phyloP scores from a whole-genome alignment of 1,284 basidiomycete genomes.

The Cryptococcus wingfieldii region DNA sequence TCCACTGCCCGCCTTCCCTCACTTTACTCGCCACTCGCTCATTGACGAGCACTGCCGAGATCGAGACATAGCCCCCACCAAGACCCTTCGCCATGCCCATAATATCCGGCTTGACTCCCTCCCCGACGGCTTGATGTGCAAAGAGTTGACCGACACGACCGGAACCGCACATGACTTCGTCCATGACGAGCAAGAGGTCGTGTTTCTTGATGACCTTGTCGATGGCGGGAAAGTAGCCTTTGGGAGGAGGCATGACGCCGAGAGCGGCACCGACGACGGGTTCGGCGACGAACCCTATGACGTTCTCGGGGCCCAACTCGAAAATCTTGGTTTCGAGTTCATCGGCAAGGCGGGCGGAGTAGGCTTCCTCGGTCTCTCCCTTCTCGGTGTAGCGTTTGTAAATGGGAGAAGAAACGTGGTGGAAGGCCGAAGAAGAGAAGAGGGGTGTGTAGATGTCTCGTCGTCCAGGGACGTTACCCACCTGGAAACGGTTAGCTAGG shows the following conservation, averaged over 20 bases:
- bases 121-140: conserved; percentile 55
- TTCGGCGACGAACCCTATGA: conserved; percentile 50
- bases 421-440: conserved; percentile 48
- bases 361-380: conserved; percentile 70
- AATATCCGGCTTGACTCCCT: conserved; percentile 63
- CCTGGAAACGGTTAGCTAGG: conserved; percentile 5
- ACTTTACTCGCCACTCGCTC: conserved; percentile 64
- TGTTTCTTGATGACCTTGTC: conserved; percentile 78
- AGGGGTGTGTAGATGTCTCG: conserved; percentile 57
- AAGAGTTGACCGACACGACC: conserved; percentile 70
- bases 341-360: conserved; percentile 66
- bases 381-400: conserved; percentile 64
- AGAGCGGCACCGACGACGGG: conserved; percentile 67
- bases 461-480: conserved; percentile 21
- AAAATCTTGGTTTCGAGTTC: conserved; percentile 80
- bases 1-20: conserved; percentile 51
- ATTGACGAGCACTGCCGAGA: conserved; percentile 70
- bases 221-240: conserved; percentile 57
- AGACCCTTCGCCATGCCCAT: conserved; percentile 83
- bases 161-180: conserved; percentile 83
- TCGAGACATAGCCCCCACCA: conserved; percentile 76
- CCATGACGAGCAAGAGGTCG: conserved; percentile 73
- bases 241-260: conserved; percentile 51
- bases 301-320: conserved; percentile 71
- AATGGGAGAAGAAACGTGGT: conserved; percentile 59